Evolutionary conservation across 2,329 filamentous ascomycete genomes (phyloP).

Genomic region (Lachnum nothofagi): DNA sequence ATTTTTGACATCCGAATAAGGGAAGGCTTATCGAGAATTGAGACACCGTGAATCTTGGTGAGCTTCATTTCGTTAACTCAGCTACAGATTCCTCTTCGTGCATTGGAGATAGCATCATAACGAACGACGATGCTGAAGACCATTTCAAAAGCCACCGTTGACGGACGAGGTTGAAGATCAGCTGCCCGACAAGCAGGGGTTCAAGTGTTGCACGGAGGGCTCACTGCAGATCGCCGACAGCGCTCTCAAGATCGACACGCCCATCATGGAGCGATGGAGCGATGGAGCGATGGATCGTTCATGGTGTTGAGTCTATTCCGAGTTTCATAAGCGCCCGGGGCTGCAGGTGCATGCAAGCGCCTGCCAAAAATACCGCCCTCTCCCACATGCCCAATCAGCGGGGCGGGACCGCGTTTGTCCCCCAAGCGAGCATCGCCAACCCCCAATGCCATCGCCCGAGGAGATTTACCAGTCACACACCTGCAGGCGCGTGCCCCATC

Average conservation of each 20-base stretch:
- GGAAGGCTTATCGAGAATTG: not conserved
- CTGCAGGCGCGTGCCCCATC: too few relatives aligned
- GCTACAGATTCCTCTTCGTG: too few relatives aligned
- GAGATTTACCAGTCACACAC: conserved; percentile 1
- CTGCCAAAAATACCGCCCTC: conserved; percentile 11
- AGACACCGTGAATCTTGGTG: too few relatives aligned
- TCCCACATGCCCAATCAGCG: not conserved
- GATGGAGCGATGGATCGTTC: not conserved
- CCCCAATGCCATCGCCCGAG: not conserved
- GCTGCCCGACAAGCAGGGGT: too few relatives aligned
- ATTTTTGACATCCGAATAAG: not conserved
- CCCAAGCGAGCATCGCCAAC: conserved; percentile 9
- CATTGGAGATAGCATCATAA: too few relatives aligned
- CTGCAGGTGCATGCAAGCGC: conserved; percentile 16
- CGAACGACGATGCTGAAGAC: too few relatives aligned
- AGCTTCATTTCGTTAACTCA: too few relatives aligned
- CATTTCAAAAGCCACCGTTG: too few relatives aligned
- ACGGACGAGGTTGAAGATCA: too few relatives aligned
- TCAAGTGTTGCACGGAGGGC: not conserved
- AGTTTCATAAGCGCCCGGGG: conserved; percentile 18
- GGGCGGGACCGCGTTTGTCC: conserved; percentile 4
- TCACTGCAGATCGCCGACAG: not conserved
- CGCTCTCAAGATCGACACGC: not conserved
- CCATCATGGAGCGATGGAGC: not conserved
- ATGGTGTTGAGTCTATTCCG: conserved; percentile 12